These are phyloP conservation scores for Carex scoparia DNA, from an alignment of 176 grass and related monocot genomes.

Conservation along the genomic window DNA sequence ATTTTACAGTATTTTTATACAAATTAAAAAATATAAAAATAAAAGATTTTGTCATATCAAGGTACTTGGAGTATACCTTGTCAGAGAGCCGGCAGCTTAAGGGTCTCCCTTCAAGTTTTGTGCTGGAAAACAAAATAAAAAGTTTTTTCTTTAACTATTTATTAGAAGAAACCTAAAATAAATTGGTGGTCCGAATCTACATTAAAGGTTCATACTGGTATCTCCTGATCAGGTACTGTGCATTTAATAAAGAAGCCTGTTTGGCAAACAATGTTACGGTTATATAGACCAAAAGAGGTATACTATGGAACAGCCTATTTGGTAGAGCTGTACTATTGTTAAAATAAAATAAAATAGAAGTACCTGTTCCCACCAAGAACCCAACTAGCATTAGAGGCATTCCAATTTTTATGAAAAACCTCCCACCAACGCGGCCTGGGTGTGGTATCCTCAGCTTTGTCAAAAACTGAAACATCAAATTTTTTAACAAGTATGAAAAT, in stretches of 20 bases:
- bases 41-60: not conserved
- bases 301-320: not conserved
- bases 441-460: conserved; percentile 91
- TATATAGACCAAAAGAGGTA: not conserved
- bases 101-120: conserved; percentile 75
- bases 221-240: not conserved
- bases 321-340: not conserved
- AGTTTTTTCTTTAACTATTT: not conserved
- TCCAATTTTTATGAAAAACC: conserved; percentile 76
- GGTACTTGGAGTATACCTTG: conserved; percentile 43
- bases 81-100: conserved; percentile 87
- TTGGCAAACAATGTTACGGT: not conserved
- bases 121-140: conserved; percentile 42
- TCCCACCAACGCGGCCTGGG: conserved; percentile 84
- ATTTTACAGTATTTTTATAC: not conserved
- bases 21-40: not conserved
- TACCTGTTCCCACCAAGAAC: conserved; percentile 94
- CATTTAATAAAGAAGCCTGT: not conserved
- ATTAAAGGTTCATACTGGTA: not conserved
- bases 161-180: not conserved
- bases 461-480: conserved; percentile 55
- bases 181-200: not conserved
- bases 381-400: conserved; percentile 95
- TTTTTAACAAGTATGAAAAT: not conserved
- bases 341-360: conserved; percentile 27